Evolutionary conservation across 768 basidiomycete genomes (phyloP).

Genomic region (Leccinellum albellum): DNA sequence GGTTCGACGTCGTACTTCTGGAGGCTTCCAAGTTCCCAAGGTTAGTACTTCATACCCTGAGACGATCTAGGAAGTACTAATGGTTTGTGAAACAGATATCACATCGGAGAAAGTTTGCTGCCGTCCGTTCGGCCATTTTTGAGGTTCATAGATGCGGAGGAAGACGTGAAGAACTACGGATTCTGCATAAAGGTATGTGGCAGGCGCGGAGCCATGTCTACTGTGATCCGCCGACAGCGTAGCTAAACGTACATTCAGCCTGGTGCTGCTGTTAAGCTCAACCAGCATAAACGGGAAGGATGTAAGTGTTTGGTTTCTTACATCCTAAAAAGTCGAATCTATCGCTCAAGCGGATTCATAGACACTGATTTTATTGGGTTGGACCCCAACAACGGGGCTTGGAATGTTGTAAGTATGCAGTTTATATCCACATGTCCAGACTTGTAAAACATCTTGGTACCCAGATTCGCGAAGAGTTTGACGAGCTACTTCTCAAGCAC

Average conservation of each 20-base stretch:
- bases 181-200: too few relatives aligned
- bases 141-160: too few relatives aligned
- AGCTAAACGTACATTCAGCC: neutral
- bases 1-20: too few relatives aligned
- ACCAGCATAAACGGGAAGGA: neutral
- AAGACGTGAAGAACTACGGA: too few relatives aligned
- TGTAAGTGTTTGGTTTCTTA: neutral
- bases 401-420: neutral
- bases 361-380: neutral
- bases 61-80: too few relatives aligned
- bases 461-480: neutral
- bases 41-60: too few relatives aligned
- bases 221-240: neutral
- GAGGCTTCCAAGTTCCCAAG: too few relatives aligned
- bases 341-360: neutral
- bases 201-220: neutral
- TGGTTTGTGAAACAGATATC: too few relatives aligned
- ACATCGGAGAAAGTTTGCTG: too few relatives aligned
- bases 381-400: neutral
- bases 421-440: too few relatives aligned
- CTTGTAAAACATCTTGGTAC: neutral
- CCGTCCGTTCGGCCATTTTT: too few relatives aligned
- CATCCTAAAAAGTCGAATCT: neutral
- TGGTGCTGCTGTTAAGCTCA: neutral
- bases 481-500: neutral